Evolutionary conservation across 768 basidiomycete species (phyloP), one percentile per base, ranked within the genome.

Genomic region (Collybiopsis luxurians): DNA sequence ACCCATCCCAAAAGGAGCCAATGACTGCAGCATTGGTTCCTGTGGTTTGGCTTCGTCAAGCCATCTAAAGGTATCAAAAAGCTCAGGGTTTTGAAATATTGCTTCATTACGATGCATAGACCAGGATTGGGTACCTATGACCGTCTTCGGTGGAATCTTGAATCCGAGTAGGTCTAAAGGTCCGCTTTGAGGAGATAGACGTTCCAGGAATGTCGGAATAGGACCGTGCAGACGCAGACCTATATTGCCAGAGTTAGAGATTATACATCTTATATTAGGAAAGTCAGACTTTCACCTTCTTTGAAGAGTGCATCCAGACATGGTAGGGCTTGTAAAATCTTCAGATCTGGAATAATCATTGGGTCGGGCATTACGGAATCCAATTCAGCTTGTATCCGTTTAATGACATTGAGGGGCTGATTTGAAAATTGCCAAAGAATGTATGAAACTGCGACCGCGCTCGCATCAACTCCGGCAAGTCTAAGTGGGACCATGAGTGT

Each of bases 1-100:
- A 26, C 90, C 90, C 19, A 76, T 78, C 65, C n/a, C 59, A 67
- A 12, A 53, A 51, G 24, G 70, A 6, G 19, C 34, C 36, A 23
- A 51, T 11, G 21, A 31, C 38, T 51, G 50, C 24, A 51, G 19
- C 50, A 36, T 38, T 6, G 50, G 34, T 23, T 51, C 36, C 15
- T 39, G 50, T 5, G 50, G 66, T 60, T 71, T 70, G 40, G 74
- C 78, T 23, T 72, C 68, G 38, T 76, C 77, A 30, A 91, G 44
- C 90, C 82, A 60, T 91, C 90, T 73, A 69, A 93, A 92, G 5
- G 76, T 81, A 55, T 90, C 82, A 71, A 91, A 94, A 38, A 90
- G 73, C 24, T 76, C 69, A 6, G 85, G 67, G 64, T 88, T 24
- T 38, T 23, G 21, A 3, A 51, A 51, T 1, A 39, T 51, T 15